Conservation (phyloP, 2,329 filamentous ascomycete genomes). For the Bipolaris victoriae region DNA sequence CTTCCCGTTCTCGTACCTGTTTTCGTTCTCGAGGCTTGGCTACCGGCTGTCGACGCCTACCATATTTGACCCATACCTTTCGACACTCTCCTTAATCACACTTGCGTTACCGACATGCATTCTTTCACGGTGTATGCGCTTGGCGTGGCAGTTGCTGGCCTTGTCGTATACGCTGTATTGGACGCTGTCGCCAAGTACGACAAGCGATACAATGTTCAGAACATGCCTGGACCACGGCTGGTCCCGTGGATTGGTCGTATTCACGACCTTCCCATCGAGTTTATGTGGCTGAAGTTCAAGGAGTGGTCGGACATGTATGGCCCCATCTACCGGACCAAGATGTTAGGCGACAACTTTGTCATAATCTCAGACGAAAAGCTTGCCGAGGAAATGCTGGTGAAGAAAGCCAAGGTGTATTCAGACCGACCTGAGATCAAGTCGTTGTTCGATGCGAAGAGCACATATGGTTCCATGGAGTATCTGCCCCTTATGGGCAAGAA, state of each 20-base stretch:
- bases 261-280: slow-evolving; percentile 46
- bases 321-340: slow-evolving; percentile 47
- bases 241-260: slow-evolving; percentile 47
- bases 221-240: slow-evolving; percentile 51
- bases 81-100: background rate
- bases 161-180: slow-evolving; percentile 44
- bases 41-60: slow-evolving; percentile 2
- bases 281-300: slow-evolving; percentile 60
- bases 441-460: slow-evolving; percentile 62
- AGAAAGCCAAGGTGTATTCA: slow-evolving; percentile 59
- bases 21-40: slow-evolving; percentile 1
- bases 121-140: slow-evolving; percentile 47
- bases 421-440: slow-evolving; percentile 59
- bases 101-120: slow-evolving; percentile 45
- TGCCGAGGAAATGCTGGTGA: slow-evolving; percentile 60
- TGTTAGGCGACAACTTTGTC: slow-evolving; percentile 53
- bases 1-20: slow-evolving; percentile 1
- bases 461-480: slow-evolving; percentile 62
- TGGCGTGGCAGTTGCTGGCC: slow-evolving; percentile 47
- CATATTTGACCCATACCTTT: slow-evolving; percentile 1
- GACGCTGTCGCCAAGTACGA: slow-evolving; percentile 47
- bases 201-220: slow-evolving; percentile 44
- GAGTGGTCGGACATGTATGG: slow-evolving; percentile 46
- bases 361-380: slow-evolving; percentile 60
- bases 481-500: slow-evolving; percentile 64